These are phyloP conservation scores for Aspergillus eucalypticola DNA, from an alignment of 2,329 filamentous ascomycete genomes.

Conservation along the genomic window DNA sequence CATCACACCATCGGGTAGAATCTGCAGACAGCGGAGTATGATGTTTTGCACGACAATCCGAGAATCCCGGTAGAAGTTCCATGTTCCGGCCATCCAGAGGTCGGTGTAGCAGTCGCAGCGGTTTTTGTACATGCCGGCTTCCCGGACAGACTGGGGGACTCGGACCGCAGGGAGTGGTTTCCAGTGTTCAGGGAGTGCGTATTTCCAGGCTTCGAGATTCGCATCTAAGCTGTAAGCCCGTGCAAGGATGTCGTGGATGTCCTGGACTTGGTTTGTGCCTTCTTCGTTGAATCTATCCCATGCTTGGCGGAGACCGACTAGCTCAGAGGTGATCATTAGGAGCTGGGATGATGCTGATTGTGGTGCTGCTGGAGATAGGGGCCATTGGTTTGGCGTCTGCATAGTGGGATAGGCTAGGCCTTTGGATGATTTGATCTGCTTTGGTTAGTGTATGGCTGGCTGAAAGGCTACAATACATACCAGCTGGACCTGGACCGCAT, in stretches of 20 bases:
- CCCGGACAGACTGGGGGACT: slow-evolving; percentile 29
- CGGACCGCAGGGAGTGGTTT: slow-evolving; percentile 22
- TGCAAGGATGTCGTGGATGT: slow-evolving; percentile 18
- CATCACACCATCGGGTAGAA: slow-evolving; percentile 7
- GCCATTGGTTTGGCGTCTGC: slow-evolving; percentile 27
- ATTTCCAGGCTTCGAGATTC: slow-evolving; percentile 26
- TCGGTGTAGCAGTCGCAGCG: slow-evolving; percentile 35
- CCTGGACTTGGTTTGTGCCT: neutral
- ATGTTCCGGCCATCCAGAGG: slow-evolving; percentile 31
- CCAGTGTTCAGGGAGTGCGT: slow-evolving; percentile 28
- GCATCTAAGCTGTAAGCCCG: slow-evolving; percentile 25
- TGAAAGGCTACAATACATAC: slow-evolving; percentile 16
- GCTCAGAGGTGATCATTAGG: slow-evolving; percentile 21
- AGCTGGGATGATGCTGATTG: slow-evolving; percentile 24
- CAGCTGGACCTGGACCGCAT: slow-evolving; percentile 29
- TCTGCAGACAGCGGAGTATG: slow-evolving; percentile 28
- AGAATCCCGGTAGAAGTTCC: slow-evolving; percentile 34
- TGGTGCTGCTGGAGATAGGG: slow-evolving; percentile 17
- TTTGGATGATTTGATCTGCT: slow-evolving; percentile 27
- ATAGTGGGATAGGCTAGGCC: slow-evolving; percentile 21
- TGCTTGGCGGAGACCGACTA: slow-evolving; percentile 26
- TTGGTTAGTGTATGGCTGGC: neutral
- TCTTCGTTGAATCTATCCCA: slow-evolving; percentile 22
- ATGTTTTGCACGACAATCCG: slow-evolving; percentile 30
- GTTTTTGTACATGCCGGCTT: slow-evolving; percentile 26